A percentile compares a stretch with the other conserved stretches of the same genome.
phyloP scores from a whole-genome alignment of 2,329 filamentous ascomycete genomes.

The Microcyclospora tardicrescens region DNA sequence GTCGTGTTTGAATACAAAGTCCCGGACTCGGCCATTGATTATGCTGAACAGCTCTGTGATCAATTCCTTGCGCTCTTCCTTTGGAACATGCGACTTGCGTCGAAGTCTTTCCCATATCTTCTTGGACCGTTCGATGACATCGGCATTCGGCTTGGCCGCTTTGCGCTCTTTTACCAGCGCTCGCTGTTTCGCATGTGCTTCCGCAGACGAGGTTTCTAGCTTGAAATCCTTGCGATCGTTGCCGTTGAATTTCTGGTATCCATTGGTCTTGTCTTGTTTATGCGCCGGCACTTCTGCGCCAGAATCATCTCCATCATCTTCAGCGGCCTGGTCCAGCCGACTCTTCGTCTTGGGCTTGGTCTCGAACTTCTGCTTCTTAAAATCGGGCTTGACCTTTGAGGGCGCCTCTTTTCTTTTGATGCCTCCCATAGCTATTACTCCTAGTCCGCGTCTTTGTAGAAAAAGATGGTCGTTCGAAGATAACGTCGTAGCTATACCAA shows the following conservation, averaged over 20 bases:
- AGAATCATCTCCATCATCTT: conserved; percentile 12
- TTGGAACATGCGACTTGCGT: conserved; percentile 82
- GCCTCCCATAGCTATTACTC: conserved; percentile 20
- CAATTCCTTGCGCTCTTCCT: conserved; percentile 74
- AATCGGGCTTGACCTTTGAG: conserved; percentile 11
- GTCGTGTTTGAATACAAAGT: conserved; percentile 97
- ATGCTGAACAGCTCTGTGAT: conserved; percentile 84
- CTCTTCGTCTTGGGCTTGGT: conserved; percentile 9
- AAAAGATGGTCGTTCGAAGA: no score
- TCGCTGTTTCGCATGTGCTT: conserved; percentile 90
- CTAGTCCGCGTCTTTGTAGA: no score
- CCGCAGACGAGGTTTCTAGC: conserved; percentile 54
- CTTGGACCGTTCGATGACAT: conserved; percentile 77
- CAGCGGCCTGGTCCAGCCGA: conserved; percentile 16
- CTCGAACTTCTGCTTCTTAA: conserved; percentile 29
- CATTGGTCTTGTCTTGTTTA: conserved; percentile 5
- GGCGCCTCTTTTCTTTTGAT: conserved; percentile 28
- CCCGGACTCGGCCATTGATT: conserved; percentile 79
- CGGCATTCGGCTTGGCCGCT: conserved; percentile 82
- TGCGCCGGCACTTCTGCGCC: conserved; percentile 6
- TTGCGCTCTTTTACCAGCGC: conserved; percentile 77
- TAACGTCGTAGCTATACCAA: no score
- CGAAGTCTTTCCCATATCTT: conserved; percentile 94
- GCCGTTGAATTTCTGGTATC: conserved; percentile 5
- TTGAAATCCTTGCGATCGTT: conserved; percentile 22